Conservation (phyloP, 805 yeast species). For the Zygosaccharomyces pseudorouxii region DNA sequence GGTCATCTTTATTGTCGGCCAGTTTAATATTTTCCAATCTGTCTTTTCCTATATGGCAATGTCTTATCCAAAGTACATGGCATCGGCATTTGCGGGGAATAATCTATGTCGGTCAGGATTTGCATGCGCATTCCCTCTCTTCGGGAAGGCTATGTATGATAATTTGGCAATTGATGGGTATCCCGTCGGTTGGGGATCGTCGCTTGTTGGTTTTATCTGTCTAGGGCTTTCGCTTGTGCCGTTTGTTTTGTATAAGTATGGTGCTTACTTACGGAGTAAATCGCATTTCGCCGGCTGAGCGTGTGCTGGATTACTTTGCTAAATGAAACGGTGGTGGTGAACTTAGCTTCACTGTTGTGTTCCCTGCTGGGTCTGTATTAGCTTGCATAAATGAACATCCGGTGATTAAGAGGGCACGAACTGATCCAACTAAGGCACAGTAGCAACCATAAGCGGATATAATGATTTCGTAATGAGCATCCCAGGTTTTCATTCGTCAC, state of each 20-base stretch:
- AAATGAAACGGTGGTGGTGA: no score
- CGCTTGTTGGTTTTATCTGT: conserved; percentile 44
- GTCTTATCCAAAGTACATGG: conserved; percentile 46
- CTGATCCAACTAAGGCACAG: neutral
- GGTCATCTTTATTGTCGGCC: conserved; percentile 37
- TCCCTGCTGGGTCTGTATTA: no score
- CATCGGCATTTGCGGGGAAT: conserved; percentile 58
- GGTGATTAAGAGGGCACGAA: neutral
- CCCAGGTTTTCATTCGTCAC: neutral
- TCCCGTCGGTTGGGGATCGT: conserved; percentile 60
- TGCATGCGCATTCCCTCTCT: conserved; percentile 60
- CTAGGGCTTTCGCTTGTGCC: conserved; percentile 46
- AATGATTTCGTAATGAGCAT: neutral
- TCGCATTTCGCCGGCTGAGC: conserved; percentile 36
- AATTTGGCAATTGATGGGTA: conserved; percentile 45
- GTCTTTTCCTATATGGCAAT: conserved; percentile 46
- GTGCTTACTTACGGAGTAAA: conserved; percentile 43
- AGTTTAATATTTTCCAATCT: conserved; percentile 48
- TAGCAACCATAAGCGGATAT: neutral
- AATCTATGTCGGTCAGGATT: conserved; percentile 45
- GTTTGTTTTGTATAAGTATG: conserved; percentile 40
- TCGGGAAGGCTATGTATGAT: conserved; percentile 55
- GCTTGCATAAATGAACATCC: neutral
- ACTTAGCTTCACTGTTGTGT: no score
- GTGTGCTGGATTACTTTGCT: no score